Base-by-base conservation (phyloP, 768 basidiomycete species). In the Trametes meyenii region DNA sequence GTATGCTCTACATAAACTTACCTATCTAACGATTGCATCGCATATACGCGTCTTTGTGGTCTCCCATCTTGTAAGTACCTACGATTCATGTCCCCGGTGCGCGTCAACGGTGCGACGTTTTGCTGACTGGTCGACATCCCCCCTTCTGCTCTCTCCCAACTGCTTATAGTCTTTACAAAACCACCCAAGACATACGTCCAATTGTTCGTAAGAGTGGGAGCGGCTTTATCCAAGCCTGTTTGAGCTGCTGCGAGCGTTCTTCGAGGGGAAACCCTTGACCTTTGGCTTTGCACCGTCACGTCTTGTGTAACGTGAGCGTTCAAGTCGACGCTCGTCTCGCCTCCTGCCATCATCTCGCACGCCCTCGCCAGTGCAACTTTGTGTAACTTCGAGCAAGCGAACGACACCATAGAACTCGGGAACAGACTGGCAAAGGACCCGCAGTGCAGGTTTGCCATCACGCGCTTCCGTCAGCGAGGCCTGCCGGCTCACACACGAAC, bases 221-320 rank as follows among this genome's bases (percentile, higher is more conserved):
- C 40, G 12, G 44, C 35, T 42, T 46, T 52, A 19, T 17, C 40
- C 42, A 39, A 39, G 42, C 51, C 45, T 46, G 17, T 46, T 39
- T 65, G 55, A 63, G 52, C 59, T 57, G 50, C 12, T 50, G 52
- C 55, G 40, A 50, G 49, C 26, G 61, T 43, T 51, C 53, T 35
- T 33, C 55, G 43, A 56, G 61, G 69, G 65, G 52, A 55, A 65
- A 55, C 59, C 65, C 64, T 70, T 67, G 69, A 70, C 66, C 67
- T 63, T 69, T 66, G 58, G 60, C 63, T 64, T 61, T 67, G 63
- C 67, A 33, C 63, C 55, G 62, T 59, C 60, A 65, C 63, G 62
- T 60, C 61, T 67, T 64, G 68, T 68, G 69, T 70, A 70, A 70
- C 69, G 61, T 68, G 65, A 66, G 69, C 69, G 67, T 70, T 52